These are phyloP conservation scores for Dioscorea alata DNA, from an alignment of 106 monocot genomes.

Conservation along the genomic window DNA sequence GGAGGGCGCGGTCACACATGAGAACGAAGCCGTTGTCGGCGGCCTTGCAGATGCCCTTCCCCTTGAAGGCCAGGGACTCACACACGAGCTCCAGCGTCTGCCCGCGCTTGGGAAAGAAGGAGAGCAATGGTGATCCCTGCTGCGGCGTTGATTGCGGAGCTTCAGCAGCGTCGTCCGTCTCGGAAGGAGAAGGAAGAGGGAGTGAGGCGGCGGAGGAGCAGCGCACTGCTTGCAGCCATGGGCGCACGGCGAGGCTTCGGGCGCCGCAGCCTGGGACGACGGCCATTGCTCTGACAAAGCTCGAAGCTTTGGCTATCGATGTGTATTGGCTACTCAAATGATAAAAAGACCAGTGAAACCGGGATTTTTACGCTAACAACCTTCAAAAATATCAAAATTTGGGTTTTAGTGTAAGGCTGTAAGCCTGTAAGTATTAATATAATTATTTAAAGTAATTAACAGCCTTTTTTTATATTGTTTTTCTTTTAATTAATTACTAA, in stretches of 20 bases:
- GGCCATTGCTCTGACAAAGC: neutral
- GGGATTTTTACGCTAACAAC: too few relatives aligned
- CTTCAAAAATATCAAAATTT: too few relatives aligned
- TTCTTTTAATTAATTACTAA: too few relatives aligned
- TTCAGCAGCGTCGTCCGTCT: neutral
- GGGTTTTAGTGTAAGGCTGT: too few relatives aligned
- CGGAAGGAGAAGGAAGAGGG: neutral
- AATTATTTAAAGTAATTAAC: too few relatives aligned
- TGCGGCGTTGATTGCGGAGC: neutral
- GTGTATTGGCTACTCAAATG: neutral
- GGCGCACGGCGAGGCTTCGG: neutral
- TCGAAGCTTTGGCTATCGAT: neutral
- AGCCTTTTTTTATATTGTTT: too few relatives aligned
- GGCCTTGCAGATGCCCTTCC: conserved; percentile 70
- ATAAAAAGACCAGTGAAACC: neutral
- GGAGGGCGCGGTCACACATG: conserved; percentile 87
- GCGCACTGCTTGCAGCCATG: conserved; percentile 1
- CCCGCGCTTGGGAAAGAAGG: conserved; percentile 66
- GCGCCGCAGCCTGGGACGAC: neutral
- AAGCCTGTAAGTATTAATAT: too few relatives aligned
- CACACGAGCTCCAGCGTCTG: conserved; percentile 66
- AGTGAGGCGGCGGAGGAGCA: conserved; percentile 1
- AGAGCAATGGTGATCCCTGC: neutral
- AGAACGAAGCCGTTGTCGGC: conserved; percentile 59
- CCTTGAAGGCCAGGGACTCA: conserved; percentile 71